phyloP scores from a whole-genome alignment of 352 stramenopile genomes.

The Phytophthora kernoviae region DNA sequence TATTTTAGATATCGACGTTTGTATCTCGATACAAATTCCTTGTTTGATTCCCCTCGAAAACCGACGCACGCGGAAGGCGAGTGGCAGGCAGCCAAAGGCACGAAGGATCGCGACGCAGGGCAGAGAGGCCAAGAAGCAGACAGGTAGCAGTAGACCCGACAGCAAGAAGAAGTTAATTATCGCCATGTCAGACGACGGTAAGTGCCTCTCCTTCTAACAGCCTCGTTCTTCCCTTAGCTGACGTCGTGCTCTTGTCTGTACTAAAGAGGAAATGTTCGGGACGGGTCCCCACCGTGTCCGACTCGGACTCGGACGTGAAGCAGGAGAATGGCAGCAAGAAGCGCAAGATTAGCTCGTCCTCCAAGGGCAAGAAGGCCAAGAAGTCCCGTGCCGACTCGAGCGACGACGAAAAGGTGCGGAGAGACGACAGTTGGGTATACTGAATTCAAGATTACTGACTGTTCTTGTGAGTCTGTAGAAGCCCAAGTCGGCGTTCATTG shows the following conservation, averaged over 20 bases:
- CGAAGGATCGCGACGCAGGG: slow-evolving; percentile 17
- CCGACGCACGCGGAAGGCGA: slow-evolving; percentile 17
- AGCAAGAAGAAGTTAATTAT: slow-evolving; percentile 8
- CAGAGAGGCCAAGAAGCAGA: slow-evolving; percentile 5
- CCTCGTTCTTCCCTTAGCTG: background rate
- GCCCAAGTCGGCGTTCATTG: slow-evolving; percentile 84
- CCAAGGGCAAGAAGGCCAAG: slow-evolving; percentile 69
- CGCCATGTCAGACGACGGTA: slow-evolving; percentile 30
- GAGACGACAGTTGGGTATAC: background rate
- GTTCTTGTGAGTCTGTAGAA: slow-evolving; percentile 36
- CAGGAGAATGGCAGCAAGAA: slow-evolving; percentile 59
- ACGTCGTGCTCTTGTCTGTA: slow-evolving; percentile 9
- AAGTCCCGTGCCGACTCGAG: slow-evolving; percentile 56
- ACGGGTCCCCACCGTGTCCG: slow-evolving; percentile 78
- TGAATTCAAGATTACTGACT: background rate
- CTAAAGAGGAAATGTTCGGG: slow-evolving; percentile 78
- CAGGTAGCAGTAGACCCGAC: slow-evolving; percentile 4
- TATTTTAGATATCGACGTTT: too few relatives aligned
- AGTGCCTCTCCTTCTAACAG: background rate
- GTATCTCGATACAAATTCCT: background rate
- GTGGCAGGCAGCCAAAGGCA: slow-evolving; percentile 24
- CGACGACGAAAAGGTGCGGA: slow-evolving; percentile 65
- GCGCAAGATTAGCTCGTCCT: slow-evolving; percentile 61
- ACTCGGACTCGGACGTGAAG: slow-evolving; percentile 83
- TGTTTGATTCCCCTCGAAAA: background rate